A percentile compares a stretch with the other conserved stretches of the same genome.
These are phyloP conservation scores for Talaromyces islandicus DNA, from an alignment of 2,329 filamentous ascomycete genomes.

Conservation along the genomic window DNA sequence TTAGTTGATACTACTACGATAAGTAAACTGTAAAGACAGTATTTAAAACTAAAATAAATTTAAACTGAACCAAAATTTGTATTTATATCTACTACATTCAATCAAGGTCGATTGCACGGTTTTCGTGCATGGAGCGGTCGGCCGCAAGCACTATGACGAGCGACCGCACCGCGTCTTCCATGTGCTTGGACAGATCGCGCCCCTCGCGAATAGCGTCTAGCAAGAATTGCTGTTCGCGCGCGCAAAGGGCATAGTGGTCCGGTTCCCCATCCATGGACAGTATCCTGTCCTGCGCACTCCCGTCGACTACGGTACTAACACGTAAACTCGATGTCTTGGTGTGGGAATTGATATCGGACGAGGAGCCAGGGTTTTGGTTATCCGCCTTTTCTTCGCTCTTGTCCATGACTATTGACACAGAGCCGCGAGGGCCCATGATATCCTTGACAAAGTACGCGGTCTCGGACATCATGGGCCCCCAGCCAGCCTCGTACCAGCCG, in stretches of 20 bases:
- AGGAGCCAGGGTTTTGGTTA: not conserved
- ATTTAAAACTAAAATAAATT: no score
- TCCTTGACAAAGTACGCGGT: conserved; percentile 16
- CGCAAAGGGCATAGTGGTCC: conserved; percentile 16
- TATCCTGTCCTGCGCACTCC: conserved; percentile 9
- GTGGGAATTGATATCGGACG: conserved; percentile 13
- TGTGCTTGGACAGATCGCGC: conserved; percentile 11
- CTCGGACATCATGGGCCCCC: conserved; percentile 17
- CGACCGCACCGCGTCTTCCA: conserved; percentile 14
- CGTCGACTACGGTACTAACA: conserved; percentile 11
- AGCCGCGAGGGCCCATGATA: conserved; percentile 14
- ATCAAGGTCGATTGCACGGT: conserved; percentile 13
- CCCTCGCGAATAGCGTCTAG: conserved; percentile 12
- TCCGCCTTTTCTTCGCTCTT: conserved; percentile 1
- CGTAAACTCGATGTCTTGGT: conserved; percentile 14
- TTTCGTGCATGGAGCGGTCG: conserved; percentile 14
- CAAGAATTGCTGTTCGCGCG: conserved; percentile 14
- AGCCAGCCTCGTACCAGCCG: conserved; percentile 16
- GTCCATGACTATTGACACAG: conserved; percentile 15
- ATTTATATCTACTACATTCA: not conserved
- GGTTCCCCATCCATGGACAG: conserved; percentile 14
- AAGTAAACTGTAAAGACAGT: no score
- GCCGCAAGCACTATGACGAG: conserved; percentile 14
- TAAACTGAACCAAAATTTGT: no score
- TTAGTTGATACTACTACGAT: no score